Base-by-base conservation (phyloP, 768 basidiomycete species). In the Boletus tylopilopsis region DNA sequence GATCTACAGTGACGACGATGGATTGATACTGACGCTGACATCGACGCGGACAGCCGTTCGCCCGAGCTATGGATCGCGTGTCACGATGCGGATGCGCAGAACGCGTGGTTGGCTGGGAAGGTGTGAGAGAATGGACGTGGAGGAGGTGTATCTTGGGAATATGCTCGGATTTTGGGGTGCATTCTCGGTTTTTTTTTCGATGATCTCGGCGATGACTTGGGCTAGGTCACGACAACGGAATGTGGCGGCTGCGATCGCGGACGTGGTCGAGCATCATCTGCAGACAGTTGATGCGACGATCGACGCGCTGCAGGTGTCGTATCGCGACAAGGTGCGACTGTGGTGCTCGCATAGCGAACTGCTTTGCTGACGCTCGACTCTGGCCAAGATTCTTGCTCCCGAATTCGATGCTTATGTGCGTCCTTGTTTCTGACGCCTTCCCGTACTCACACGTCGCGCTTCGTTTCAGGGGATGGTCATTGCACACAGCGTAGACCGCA, bases 351-450 rank as follows among this genome's bases (percentile, higher is more conserved):
- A 30, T 30, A 13, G 11, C 13, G 13, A n/a, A 12, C 29, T 6
- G 29, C 12, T 30, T 30, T 30, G 29, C 29, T 30, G 29, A 30
- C n/a, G 12, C 12, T 6, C 12, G 29, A 6, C 29, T 10, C 48
- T 89, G 87, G 90, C 92, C 3, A 93, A 87, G 66, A 77, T 90
- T 33, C 77, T 95, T 5, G 84, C 85, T 4, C 94, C 94, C 1
- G 91, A 96, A 66, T 97, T 90, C 61, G 96, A 98, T 64, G 73
- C 87, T 78, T 99, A 88, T 68, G 92, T 93, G 46, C 39, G 86
- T 71, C 7, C 12, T 16, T 5, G 16, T n/a, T 12, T 34, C 4
- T 30, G 29, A 30, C 29, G 33, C 6, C n/a, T 7, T 18, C 15
- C 33, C 7, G 15, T 11, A 19, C 35, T 21, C 4, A 36, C 35